Evolutionary conservation across 2,329 filamentous ascomycete species (phyloP), one percentile per base, ranked within the genome.

Genomic region (Celoporthe dispersa): DNA sequence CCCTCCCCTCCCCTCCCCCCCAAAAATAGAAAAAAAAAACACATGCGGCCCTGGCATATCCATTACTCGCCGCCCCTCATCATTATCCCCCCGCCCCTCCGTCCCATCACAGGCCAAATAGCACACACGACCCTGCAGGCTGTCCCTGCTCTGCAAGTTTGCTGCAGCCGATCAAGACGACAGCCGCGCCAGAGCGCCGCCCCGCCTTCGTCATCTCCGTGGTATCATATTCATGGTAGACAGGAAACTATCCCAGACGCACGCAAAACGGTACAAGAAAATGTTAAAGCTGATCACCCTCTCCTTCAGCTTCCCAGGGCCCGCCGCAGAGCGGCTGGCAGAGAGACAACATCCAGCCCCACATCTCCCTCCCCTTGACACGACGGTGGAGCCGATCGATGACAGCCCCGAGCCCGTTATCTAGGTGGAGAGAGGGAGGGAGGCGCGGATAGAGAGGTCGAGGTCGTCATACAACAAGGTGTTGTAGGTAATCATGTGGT

Each of bases 211-310:
- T 51, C n/a, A 44, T 64, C 31, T 48, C 41, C 62, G 62, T 64
- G 62, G 62, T 64, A 64, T 64, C 62, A 64, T 64, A 64, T 64
- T 64, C 62, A 33, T 64, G 41, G 62, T 33, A 37, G 62, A 64
- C 39, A 64, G 62, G 41, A 64, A 35, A 22, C 25, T 48, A 64
- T 48, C 41, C 62, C 62, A 48, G 25, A 28, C 25, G 62, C 41
- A 64, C 62, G 28, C 62, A 51, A 33, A 51, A 44, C 28, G n/a
- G 35, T n/a, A 64, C 25, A 48, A 33, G 25, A 51, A 25, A 64
- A 64, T 6, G 51, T 51, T 51, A 28, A 51, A 64, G 8, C 11
- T 33, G 37, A 7, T n/a, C 33, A 31, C 16, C 22, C 16, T 37
- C n/a, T 14, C 31, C 59, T 22, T n/a, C 59, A 5, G 25, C n/a